Evolutionary conservation across 1,139 yeast species (phyloP).

Genomic region (Kurtzmaniella quercitrusa): DNA sequence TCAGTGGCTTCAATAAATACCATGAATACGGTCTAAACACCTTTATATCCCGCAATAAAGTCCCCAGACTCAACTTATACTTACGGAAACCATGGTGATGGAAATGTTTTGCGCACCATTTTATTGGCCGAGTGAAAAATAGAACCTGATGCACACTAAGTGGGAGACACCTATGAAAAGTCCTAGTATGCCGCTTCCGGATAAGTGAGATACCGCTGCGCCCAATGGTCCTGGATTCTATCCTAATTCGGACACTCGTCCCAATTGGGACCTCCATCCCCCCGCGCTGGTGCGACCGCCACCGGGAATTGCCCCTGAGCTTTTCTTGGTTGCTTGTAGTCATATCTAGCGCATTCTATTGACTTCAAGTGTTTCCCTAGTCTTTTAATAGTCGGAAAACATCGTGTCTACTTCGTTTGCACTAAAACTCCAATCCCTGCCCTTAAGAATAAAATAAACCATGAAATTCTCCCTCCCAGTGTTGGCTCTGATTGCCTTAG

Average conservation of each 20-base stretch:
- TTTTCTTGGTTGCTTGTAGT: not conserved
- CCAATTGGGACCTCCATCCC: not conserved
- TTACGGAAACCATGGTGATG: conserved; percentile 23
- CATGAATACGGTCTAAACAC: conserved; percentile 5
- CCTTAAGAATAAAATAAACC: not conserved
- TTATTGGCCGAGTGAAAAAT: not conserved
- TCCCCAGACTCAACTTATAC: conserved; percentile 10
- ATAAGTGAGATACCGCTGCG: not conserved
- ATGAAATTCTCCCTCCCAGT: conserved; percentile 35
- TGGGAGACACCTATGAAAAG: not conserved
- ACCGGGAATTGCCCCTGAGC: not conserved
- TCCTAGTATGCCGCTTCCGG: not conserved
- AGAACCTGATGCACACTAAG: not conserved
- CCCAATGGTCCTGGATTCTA: not conserved
- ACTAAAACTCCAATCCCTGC: not conserved
- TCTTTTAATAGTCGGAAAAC: not conserved
- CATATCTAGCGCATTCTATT: not conserved
- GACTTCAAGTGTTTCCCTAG: not conserved
- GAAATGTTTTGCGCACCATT: conserved; percentile 2
- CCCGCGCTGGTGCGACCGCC: not conserved
- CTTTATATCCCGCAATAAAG: too few species aligned
- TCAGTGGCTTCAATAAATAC: too few species aligned
- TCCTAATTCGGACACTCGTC: not conserved
- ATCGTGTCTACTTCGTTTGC: not conserved
- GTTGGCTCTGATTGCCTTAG: conserved; percentile 49